phyloP scores from a whole-genome alignment of 2,329 filamentous ascomycete genomes.

The Colletotrichum cereale region DNA sequence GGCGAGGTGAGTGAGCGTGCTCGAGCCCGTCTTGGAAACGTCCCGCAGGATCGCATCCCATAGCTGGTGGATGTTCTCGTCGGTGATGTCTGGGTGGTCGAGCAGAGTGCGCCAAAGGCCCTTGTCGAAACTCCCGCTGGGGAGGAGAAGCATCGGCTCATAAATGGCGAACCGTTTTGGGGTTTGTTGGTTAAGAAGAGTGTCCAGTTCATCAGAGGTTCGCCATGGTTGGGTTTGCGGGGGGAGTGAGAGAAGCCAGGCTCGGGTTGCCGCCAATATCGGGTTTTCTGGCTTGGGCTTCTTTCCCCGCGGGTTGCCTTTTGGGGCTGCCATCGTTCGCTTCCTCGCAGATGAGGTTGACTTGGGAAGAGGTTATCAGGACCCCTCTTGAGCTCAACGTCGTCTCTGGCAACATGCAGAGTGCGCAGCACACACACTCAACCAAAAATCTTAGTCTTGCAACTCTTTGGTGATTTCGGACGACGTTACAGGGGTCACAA shows the following conservation, averaged over 20 bases:
- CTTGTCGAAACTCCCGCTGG: constrained; percentile 67
- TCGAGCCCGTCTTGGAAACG: constrained; percentile 58
- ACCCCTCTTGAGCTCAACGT: neutral
- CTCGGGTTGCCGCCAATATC: constrained; percentile 51
- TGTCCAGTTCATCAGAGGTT: constrained; percentile 40
- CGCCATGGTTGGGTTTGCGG: constrained; percentile 27
- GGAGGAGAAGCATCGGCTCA: constrained; percentile 71
- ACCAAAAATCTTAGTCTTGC: constrained; percentile 1
- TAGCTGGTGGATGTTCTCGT: constrained; percentile 50
- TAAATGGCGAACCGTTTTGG: constrained; percentile 73
- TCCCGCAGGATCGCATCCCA: constrained; percentile 63
- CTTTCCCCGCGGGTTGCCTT: constrained; percentile 32
- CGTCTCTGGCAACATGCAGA: neutral
- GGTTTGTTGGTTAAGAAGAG: constrained; percentile 54
- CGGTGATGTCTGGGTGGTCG: constrained; percentile 37
- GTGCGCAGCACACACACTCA: neutral
- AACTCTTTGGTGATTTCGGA: constrained; percentile 1
- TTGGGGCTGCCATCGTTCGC: constrained; percentile 23
- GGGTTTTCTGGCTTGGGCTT: constrained; percentile 51
- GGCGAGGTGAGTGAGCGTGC: constrained; percentile 67
- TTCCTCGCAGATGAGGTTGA: neutral
- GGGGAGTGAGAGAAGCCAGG: constrained; percentile 51
- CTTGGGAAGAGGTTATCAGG: neutral
- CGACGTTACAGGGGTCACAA: constrained; percentile 18
- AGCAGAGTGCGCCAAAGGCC: constrained; percentile 56